Evolutionary conservation across 164 flowering plant species (phyloP).

Genomic region (Berberis vulgaris): DNA sequence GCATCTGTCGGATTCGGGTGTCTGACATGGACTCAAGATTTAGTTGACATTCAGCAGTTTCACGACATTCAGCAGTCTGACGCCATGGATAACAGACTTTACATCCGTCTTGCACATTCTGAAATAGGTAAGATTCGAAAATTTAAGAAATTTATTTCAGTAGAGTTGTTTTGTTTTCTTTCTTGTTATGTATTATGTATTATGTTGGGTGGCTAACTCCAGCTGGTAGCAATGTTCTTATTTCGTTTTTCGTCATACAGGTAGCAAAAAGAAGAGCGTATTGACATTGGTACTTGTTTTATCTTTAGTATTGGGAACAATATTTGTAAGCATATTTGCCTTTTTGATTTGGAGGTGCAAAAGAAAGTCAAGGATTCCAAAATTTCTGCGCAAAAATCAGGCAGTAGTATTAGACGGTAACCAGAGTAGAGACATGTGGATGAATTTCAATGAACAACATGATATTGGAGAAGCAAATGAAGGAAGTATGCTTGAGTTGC

Average conservation of each 20-base stretch:
- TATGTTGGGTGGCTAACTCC: neutral
- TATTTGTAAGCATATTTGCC: conserved; percentile 10
- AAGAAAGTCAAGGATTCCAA: conserved; percentile 5
- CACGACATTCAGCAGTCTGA: conserved; percentile 11
- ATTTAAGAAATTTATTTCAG: neutral
- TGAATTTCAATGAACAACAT: conserved; percentile 28
- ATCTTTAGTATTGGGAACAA: conserved; percentile 14
- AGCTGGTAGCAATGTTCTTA: neutral
- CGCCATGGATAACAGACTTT: conserved; percentile 1
- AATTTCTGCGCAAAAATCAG: neutral
- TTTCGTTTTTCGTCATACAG: conserved; percentile 3
- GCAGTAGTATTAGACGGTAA: conserved; percentile 6
- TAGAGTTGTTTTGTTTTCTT: neutral
- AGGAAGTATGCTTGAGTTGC: conserved; percentile 33
- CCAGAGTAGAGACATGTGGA: conserved; percentile 25
- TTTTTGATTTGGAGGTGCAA: conserved; percentile 33
- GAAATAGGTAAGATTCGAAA: conserved; percentile 34
- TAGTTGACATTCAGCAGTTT: conserved; percentile 39
- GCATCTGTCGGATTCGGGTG: conserved; percentile 27
- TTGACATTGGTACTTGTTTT: conserved; percentile 14
- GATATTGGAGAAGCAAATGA: conserved; percentile 27
- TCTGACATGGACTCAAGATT: conserved; percentile 18
- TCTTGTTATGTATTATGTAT: neutral
- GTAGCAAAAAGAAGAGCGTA: conserved; percentile 9
- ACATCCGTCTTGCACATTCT: conserved; percentile 37